Conservation (phyloP, 2,329 filamentous ascomycete genomes). For the Fusarium verrucosum region DNA sequence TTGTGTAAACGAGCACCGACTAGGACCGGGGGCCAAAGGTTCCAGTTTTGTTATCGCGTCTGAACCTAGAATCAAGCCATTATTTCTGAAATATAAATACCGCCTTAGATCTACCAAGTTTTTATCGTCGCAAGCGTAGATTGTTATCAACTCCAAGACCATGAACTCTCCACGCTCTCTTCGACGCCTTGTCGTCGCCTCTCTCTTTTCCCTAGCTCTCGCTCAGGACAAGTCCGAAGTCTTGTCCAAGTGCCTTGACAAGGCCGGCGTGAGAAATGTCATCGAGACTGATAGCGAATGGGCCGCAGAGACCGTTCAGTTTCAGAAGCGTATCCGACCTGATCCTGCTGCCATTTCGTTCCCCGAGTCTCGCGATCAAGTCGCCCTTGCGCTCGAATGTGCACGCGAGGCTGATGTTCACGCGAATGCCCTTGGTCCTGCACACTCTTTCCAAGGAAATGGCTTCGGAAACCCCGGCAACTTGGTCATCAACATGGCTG, state of each 20-base stretch:
- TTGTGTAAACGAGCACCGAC: not conserved
- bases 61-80: not conserved
- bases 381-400: constrained; percentile 38
- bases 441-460: constrained; percentile 37
- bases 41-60: not conserved
- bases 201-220: constrained; percentile 1
- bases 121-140: not conserved
- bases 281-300: constrained; percentile 33
- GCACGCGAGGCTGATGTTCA: constrained; percentile 38
- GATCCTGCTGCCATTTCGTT: constrained; percentile 38
- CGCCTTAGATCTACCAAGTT: not conserved
- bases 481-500: constrained; percentile 40
- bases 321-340: constrained; percentile 37
- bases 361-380: constrained; percentile 29
- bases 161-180: constrained; percentile 13
- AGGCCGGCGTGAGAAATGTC: constrained; percentile 33
- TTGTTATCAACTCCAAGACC: not conserved
- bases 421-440: constrained; percentile 37
- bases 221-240: constrained; percentile 15
- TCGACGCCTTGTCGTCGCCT: constrained; percentile 5
- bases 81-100: constrained; percentile 5
- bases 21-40: not conserved
- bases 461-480: constrained; percentile 38
- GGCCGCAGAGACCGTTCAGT: constrained; percentile 24
- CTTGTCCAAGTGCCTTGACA: constrained; percentile 25